Evolutionary conservation across 768 basidiomycete species (phyloP).

Genomic region (Leccinellum rugosiceps): DNA sequence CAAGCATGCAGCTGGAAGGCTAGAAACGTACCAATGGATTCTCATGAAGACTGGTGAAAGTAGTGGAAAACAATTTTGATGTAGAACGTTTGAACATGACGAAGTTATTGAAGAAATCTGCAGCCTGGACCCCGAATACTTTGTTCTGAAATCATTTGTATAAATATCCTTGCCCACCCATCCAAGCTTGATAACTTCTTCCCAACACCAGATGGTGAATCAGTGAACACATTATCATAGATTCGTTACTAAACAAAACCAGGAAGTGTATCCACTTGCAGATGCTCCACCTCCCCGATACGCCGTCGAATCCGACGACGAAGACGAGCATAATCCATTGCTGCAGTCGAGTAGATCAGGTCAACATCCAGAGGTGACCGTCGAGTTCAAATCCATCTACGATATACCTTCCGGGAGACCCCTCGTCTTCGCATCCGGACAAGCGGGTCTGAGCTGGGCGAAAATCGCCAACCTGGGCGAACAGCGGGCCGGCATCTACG

Average conservation of each 20-base stretch:
- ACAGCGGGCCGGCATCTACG: constrained; percentile 43
- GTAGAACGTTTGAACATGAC: constrained; percentile 11
- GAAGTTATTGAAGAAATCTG: too few species aligned
- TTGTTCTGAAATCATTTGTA: not conserved
- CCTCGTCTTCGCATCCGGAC: constrained; percentile 47
- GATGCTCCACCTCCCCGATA: constrained; percentile 58
- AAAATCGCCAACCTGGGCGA: constrained; percentile 50
- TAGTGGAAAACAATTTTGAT: constrained; percentile 19
- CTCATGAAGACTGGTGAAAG: constrained; percentile 36
- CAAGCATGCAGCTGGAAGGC: not conserved
- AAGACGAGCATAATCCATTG: constrained; percentile 55
- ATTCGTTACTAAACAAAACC: not conserved
- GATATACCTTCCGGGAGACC: constrained; percentile 20
- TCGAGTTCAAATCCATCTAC: constrained; percentile 40
- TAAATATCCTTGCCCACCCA: not conserved
- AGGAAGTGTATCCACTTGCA: constrained; percentile 55
- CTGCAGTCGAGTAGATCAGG: constrained; percentile 8
- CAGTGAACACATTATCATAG: not conserved
- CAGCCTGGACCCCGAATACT: constrained; percentile 7
- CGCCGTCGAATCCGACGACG: constrained; percentile 66
- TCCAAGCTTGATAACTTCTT: not conserved
- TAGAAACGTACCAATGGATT: constrained; percentile 50
- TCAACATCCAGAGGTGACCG: constrained; percentile 18
- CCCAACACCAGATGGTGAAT: constrained; percentile 14
- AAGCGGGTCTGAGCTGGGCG: constrained; percentile 49